These are phyloP conservation scores for Penicillium odoratum DNA, from an alignment of 495 filamentous ascomycete genomes.

Conservation along the genomic window DNA sequence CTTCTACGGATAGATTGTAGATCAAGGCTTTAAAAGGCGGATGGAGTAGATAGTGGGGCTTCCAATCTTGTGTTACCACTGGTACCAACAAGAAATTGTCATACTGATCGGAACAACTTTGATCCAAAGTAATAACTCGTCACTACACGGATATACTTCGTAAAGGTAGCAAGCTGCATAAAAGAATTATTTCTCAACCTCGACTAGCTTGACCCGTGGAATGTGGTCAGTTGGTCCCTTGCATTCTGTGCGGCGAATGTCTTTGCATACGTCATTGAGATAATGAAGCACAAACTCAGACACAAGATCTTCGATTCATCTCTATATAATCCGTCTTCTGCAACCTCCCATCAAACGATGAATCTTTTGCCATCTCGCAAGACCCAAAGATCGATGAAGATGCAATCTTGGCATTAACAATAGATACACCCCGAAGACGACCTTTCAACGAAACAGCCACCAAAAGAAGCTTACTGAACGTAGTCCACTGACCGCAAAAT, in stretches of 20 bases:
- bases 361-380: neutral
- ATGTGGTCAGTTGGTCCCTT: no score
- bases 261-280: neutral
- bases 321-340: neutral
- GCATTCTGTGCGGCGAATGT: no score
- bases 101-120: no score
- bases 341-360: neutral
- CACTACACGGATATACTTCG: no score
- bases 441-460: slow-evolving; percentile 75
- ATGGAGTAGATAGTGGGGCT: neutral
- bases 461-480: slow-evolving; percentile 70
- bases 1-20: neutral
- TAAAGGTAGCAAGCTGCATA: no score
- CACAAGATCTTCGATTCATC: neutral
- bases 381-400: neutral
- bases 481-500: slow-evolving; percentile 71
- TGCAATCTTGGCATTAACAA: neutral
- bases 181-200: no score
- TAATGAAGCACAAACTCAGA: neutral
- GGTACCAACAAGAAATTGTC: no score
- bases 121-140: no score
- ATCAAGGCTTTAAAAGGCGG: neutral
- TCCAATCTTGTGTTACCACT: neutral
- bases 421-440: slow-evolving; percentile 64
- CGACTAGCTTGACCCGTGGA: no score